Evolutionary conservation across 2,329 filamentous ascomycete species (phyloP).

Genomic region (Colletotrichum eremochloae): DNA sequence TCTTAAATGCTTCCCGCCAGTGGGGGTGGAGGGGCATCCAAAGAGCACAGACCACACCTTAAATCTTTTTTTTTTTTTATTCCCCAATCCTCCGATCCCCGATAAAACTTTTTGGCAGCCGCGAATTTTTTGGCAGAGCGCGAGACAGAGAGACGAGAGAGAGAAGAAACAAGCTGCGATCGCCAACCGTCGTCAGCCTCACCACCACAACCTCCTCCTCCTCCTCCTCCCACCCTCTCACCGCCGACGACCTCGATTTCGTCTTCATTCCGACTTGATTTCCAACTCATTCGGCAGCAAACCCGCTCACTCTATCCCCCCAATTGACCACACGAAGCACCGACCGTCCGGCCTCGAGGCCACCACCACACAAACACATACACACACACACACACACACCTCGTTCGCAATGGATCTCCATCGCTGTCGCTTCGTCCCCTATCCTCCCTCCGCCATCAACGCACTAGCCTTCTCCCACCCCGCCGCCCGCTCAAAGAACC

Average conservation of each 20-base stretch:
- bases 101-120: slow-evolving; percentile 45
- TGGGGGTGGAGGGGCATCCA: slow-evolving; percentile 43
- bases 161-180: slow-evolving; percentile 22
- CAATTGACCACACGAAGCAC: slow-evolving; percentile 29
- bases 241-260: not conserved
- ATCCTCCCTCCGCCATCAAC: slow-evolving; percentile 92
- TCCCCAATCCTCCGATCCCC: slow-evolving; percentile 41
- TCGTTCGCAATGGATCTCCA: slow-evolving; percentile 85
- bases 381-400: slow-evolving; percentile 9
- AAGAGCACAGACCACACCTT: slow-evolving; percentile 50
- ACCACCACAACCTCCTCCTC: not conserved
- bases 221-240: not conserved
- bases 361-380: not conserved
- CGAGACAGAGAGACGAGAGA: not conserved
- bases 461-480: slow-evolving; percentile 93
- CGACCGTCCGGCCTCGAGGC: slow-evolving; percentile 29
- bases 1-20: slow-evolving; percentile 32
- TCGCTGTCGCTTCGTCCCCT: slow-evolving; percentile 95
- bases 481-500: slow-evolving; percentile 59
- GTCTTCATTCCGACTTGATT: not conserved
- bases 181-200: slow-evolving; percentile 30
- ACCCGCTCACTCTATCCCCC: not conserved
- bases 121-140: slow-evolving; percentile 19
- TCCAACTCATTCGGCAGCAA: not conserved
- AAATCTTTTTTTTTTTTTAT: slow-evolving; percentile 36